Conservation (phyloP, 106 monocot species). For the Hemerocallis citrina region DNA sequence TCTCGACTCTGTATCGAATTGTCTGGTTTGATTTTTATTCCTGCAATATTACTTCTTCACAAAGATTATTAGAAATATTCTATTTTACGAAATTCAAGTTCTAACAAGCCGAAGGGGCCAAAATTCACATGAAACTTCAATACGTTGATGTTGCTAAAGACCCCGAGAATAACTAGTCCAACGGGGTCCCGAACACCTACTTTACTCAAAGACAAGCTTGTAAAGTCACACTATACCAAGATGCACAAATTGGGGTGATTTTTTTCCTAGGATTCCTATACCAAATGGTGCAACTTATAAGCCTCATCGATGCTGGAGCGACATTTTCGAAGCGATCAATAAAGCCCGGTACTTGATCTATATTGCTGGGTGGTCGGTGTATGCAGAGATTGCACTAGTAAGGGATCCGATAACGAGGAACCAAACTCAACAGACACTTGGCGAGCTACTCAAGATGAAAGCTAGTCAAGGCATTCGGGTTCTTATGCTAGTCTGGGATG, state of each 20-base stretch:
- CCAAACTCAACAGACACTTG: constrained; percentile 10
- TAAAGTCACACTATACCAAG: constrained; percentile 18
- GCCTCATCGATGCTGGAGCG: constrained; percentile 33
- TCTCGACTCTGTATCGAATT: too few species aligned
- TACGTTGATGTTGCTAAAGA: neutral
- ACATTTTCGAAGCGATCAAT: constrained; percentile 30
- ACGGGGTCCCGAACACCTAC: constrained; percentile 15
- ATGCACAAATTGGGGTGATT: constrained; percentile 5
- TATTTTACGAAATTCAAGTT: too few species aligned
- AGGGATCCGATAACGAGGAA: neutral
- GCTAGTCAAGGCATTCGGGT: constrained; percentile 33
- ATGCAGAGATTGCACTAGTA: constrained; percentile 23
- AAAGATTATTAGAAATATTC: too few species aligned
- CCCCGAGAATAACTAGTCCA: neutral
- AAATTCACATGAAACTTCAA: neutral
- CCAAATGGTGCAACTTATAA: constrained; percentile 6
- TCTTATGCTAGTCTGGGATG: constrained; percentile 40
- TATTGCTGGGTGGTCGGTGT: constrained; percentile 47
- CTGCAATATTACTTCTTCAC: too few species aligned
- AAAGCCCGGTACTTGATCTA: constrained; percentile 24
- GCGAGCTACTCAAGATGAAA: constrained; percentile 37
- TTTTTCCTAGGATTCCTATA: neutral
- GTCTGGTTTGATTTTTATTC: too few species aligned
- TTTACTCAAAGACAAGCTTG: constrained; percentile 8
- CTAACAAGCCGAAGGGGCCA: neutral